Evolutionary conservation across 108 stramenopile species (phyloP).

Genomic region (Skeletonema potamos): DNA sequence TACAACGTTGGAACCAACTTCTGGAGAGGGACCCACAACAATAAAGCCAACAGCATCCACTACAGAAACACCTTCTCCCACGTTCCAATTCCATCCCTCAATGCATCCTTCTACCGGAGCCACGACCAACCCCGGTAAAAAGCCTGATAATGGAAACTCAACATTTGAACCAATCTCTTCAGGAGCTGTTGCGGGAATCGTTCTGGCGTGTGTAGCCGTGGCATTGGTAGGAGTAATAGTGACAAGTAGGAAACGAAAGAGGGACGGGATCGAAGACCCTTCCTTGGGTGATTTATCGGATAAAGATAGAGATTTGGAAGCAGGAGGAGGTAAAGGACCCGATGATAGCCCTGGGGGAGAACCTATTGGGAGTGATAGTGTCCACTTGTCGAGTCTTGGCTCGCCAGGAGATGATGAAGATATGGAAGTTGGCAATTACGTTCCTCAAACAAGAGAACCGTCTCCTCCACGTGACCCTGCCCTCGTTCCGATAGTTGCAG

Average conservation of each 20-base stretch:
- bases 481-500: conserved; percentile 4
- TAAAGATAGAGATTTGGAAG: conserved; percentile 18
- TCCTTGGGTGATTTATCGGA: conserved; percentile 6
- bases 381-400: neutral
- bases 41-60: neutral
- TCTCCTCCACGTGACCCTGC: neutral
- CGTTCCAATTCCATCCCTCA: neutral
- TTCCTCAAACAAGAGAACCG: neutral
- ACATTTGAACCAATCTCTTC: conserved; percentile 22
- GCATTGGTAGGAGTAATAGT: neutral
- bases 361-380: neutral
- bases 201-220: conserved; percentile 18
- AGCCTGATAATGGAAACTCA: neutral
- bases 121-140: neutral
- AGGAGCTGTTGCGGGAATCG: conserved; percentile 36
- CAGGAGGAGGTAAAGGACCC: neutral
- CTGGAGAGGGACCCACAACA: neutral
- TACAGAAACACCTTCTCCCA: neutral
- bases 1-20: neutral
- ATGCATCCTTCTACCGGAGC: neutral
- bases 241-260: conserved; percentile 8
- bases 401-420: neutral
- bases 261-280: conserved; percentile 11
- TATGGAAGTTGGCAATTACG: neutral
- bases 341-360: neutral